Conservation (phyloP, 345 rosid species). For the Aegle marmelos region DNA sequence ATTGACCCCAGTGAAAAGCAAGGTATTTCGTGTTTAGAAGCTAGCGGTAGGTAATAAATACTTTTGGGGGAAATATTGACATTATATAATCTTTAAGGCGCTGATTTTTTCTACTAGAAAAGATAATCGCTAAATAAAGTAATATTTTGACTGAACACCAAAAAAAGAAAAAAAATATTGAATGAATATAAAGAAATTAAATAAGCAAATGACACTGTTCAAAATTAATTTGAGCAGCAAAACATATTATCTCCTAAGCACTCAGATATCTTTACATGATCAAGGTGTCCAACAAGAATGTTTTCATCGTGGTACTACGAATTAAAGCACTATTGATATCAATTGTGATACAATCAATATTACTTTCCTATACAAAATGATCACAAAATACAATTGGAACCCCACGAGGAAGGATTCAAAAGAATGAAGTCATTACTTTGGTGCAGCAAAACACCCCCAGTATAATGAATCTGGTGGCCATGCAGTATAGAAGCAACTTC, state of each 20-base stretch:
- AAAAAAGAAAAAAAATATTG: not conserved
- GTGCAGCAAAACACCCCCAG: not conserved
- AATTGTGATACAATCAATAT: not conserved
- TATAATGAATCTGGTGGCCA: conserved; percentile 11
- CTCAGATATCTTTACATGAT: not conserved
- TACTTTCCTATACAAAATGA: not conserved
- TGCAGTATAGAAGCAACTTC: not conserved
- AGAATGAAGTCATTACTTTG: conserved; percentile 22
- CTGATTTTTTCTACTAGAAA: too few relatives aligned
- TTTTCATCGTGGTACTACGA: not conserved
- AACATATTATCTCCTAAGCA: not conserved
- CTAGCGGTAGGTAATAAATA: too few relatives aligned
- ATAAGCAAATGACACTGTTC: not conserved
- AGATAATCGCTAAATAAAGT: too few relatives aligned
- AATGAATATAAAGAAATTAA: not conserved
- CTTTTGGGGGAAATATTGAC: too few relatives aligned
- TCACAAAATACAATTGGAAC: conserved; percentile 2
- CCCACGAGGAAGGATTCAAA: conserved; percentile 25
- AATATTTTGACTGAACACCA: too few relatives aligned
- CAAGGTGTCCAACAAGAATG: not conserved
- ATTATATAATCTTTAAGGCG: too few relatives aligned
- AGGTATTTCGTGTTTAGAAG: too few relatives aligned
- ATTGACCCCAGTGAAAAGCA: too few relatives aligned
- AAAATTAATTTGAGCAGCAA: not conserved
- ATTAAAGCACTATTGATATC: not conserved